Conservation (phyloP, 208 protist species). For the Entamoeba nuttalli region DNA sequence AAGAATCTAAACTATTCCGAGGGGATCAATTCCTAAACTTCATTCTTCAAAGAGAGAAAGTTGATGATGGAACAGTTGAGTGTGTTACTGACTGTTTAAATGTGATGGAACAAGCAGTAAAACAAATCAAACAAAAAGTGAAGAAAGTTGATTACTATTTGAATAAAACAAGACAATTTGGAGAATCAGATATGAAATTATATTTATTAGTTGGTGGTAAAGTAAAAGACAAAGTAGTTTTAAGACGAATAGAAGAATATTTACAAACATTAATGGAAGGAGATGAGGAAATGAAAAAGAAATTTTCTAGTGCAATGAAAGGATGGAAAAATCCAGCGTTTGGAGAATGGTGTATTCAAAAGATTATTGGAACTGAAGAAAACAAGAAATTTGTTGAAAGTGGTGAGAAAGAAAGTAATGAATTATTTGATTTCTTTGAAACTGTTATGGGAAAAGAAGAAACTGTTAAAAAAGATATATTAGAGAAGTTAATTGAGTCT, state of each 20-base stretch:
- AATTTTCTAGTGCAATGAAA: neutral
- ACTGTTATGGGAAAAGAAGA: neutral
- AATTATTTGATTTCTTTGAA: neutral
- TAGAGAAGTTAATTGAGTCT: neutral
- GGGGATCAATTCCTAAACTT: neutral
- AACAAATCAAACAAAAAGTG: neutral
- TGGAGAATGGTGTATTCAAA: neutral
- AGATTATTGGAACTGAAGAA: neutral
- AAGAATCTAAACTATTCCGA: neutral
- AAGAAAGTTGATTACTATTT: neutral
- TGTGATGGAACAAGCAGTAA: neutral
- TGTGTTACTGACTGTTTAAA: neutral
- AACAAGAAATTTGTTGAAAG: neutral
- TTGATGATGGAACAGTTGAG: neutral
- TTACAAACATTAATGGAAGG: neutral
- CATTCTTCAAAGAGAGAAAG: neutral
- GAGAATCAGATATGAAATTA: neutral
- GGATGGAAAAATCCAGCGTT: neutral
- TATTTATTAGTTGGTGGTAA: neutral
- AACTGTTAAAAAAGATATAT: neutral
- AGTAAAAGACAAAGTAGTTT: neutral
- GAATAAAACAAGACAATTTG: neutral
- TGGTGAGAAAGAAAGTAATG: neutral
- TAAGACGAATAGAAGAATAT: neutral
- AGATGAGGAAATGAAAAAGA: neutral